phyloP scores from a whole-genome alignment of 2,329 filamentous ascomycete species.

The Talaromyces albobiverticillius region DNA sequence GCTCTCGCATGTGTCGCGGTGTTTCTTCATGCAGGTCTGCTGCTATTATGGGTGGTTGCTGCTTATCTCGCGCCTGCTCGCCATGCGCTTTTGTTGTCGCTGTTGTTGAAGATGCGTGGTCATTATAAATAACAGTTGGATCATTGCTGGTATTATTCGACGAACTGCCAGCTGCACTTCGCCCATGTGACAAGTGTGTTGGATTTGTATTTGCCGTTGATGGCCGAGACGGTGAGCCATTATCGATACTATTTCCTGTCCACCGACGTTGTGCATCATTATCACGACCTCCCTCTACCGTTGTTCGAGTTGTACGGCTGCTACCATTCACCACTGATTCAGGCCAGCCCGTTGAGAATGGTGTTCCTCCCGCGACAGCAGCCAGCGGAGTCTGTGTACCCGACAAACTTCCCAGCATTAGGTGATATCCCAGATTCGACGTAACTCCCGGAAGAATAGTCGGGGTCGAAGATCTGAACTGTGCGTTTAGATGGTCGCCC shows the following conservation, averaged over 20 bases:
- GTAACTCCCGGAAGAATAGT: conserved; percentile 47
- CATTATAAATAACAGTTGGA: conserved; percentile 19
- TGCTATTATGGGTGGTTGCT: conserved; percentile 17
- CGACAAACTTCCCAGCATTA: conserved; percentile 47
- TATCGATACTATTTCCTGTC: conserved; percentile 33
- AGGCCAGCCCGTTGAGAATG: conserved; percentile 38
- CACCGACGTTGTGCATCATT: conserved; percentile 19
- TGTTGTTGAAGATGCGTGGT: conserved; percentile 17
- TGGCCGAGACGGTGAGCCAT: conserved; percentile 38
- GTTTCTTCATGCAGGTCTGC: conserved; percentile 24
- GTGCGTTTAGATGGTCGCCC: conserved; percentile 37
- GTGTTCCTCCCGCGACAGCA: conserved; percentile 43
- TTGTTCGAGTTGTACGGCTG: not conserved
- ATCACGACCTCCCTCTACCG: not conserved
- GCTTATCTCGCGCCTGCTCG: conserved; percentile 13
- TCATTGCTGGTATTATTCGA: conserved; percentile 23
- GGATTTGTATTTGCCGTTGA: conserved; percentile 41
- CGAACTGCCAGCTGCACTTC: conserved; percentile 17
- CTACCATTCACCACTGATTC: conserved; percentile 19
- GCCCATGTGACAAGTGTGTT: conserved; percentile 26
- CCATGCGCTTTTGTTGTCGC: conserved; percentile 18
- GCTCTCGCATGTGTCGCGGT: conserved; percentile 63
- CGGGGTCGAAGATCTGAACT: conserved; percentile 45
- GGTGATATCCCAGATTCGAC: conserved; percentile 49
- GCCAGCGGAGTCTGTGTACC: conserved; percentile 49